phyloP scores from a whole-genome alignment of 352 stramenopile species.

The Phytophthora podocarpi region DNA sequence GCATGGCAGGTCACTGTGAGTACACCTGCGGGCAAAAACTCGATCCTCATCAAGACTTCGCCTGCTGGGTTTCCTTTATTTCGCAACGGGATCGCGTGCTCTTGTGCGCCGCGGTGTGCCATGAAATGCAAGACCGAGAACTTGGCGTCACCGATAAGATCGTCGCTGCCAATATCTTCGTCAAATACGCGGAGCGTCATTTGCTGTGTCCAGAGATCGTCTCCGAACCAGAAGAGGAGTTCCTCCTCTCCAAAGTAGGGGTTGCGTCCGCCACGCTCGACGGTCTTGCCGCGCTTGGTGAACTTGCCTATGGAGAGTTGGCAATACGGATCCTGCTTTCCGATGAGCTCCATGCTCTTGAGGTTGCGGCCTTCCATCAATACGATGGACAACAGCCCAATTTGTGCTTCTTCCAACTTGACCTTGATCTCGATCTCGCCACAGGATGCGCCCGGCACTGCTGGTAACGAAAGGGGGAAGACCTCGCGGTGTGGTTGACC shows the following conservation, averaged over 20 bases:
- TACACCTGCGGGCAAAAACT: slow-evolving; percentile 83
- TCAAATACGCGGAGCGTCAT: slow-evolving; percentile 84
- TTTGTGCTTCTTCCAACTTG: slow-evolving; percentile 72
- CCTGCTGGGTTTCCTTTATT: slow-evolving; percentile 75
- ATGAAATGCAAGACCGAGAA: slow-evolving; percentile 84
- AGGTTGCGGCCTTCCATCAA: slow-evolving; percentile 89
- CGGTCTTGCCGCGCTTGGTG: slow-evolving; percentile 74
- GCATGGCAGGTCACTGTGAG: slow-evolving; percentile 68
- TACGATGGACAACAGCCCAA: slow-evolving; percentile 87
- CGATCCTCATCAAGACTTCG: slow-evolving; percentile 75
- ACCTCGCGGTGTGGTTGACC: slow-evolving; percentile 60
- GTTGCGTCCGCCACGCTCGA: slow-evolving; percentile 82
- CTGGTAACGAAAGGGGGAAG: slow-evolving; percentile 58
- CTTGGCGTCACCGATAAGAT: slow-evolving; percentile 83
- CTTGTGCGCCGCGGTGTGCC: slow-evolving; percentile 46
- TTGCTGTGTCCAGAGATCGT: slow-evolving; percentile 88
- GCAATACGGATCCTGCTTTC: slow-evolving; percentile 92
- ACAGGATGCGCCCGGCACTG: slow-evolving; percentile 23
- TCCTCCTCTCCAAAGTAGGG: slow-evolving; percentile 93
- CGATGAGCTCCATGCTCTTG: slow-evolving; percentile 91
- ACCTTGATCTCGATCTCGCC: slow-evolving; percentile 77
- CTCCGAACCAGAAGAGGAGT: slow-evolving; percentile 90
- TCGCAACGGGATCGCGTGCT: slow-evolving; percentile 63
- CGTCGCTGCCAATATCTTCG: slow-evolving; percentile 90
- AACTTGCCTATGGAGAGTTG: slow-evolving; percentile 78